Conservation (phyloP, 2,329 filamentous ascomycete genomes). For the Ascochyta rabiei region DNA sequence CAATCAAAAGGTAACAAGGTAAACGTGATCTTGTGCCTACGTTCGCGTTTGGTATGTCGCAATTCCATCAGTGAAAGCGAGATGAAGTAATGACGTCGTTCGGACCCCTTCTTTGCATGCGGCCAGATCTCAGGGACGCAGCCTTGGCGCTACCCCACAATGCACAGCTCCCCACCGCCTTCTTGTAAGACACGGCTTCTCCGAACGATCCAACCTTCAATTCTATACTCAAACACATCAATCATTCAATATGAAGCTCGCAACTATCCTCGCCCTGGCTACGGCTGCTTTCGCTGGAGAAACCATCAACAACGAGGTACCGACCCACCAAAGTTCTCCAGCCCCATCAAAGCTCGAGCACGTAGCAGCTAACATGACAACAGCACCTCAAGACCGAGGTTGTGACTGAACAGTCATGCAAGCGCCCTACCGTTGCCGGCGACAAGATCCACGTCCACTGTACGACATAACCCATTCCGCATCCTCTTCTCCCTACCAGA, state of each 20-base stretch:
- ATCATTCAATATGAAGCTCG: conserved; percentile 52
- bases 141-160: conserved; percentile 15
- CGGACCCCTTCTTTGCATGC: conserved; percentile 6
- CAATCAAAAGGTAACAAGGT: neutral
- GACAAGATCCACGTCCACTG: conserved; percentile 81
- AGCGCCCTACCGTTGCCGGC: conserved; percentile 71
- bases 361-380: conserved; percentile 35
- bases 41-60: neutral
- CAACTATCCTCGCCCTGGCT: conserved; percentile 56
- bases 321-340: neutral
- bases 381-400: conserved; percentile 76
- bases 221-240: conserved; percentile 6
- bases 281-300: conserved; percentile 50
- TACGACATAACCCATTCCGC: neutral
- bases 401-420: conserved; percentile 75
- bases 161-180: conserved; percentile 14
- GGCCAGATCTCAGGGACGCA: conserved; percentile 11
- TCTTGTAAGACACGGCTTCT: neutral
- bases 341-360: neutral
- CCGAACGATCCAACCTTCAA: neutral
- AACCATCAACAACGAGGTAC: conserved; percentile 43
- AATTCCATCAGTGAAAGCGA: neutral
- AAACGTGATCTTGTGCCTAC: neutral
- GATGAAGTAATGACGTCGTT: conserved; percentile 4
- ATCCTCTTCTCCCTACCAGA: neutral